Percentiles rank a stretch among this genome's conserved stretches.
These are phyloP conservation scores for Lipomyces kockii DNA, from an alignment of 805 yeast genomes.

Conservation along the genomic window DNA sequence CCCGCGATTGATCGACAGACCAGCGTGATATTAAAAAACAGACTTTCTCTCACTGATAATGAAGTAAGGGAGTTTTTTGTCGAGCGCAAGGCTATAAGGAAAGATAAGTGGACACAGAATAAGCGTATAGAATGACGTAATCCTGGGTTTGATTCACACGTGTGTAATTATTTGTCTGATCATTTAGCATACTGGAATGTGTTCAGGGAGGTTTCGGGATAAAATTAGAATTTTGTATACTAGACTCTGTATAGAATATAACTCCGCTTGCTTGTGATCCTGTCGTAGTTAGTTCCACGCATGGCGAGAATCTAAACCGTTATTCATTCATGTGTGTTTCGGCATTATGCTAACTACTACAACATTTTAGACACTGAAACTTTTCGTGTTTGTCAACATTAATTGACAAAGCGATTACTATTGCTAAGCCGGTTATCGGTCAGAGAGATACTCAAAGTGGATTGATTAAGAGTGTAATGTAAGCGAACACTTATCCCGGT, in stretches of 20 bases:
- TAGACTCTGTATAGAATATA: neutral
- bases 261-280: neutral
- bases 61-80: neutral
- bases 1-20: slow-evolving; percentile 1
- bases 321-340: no score
- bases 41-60: neutral
- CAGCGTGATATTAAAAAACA: neutral
- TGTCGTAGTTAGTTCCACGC: no score
- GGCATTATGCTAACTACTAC: no score
- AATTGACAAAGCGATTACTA: no score
- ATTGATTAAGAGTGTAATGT: neutral
- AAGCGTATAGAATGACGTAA: neutral
- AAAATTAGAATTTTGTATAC: neutral
- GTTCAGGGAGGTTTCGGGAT: neutral
- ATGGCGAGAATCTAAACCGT: no score
- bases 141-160: neutral
- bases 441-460: neutral
- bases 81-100: neutral
- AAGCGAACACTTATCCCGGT: neutral
- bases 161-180: neutral
- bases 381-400: no score
- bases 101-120: neutral
- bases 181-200: neutral
- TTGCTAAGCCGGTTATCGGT: no score
- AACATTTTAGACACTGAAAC: no score